Base-by-base conservation (phyloP, 202 grass and related monocot species). In the Brachypodium distachyon region DNA sequence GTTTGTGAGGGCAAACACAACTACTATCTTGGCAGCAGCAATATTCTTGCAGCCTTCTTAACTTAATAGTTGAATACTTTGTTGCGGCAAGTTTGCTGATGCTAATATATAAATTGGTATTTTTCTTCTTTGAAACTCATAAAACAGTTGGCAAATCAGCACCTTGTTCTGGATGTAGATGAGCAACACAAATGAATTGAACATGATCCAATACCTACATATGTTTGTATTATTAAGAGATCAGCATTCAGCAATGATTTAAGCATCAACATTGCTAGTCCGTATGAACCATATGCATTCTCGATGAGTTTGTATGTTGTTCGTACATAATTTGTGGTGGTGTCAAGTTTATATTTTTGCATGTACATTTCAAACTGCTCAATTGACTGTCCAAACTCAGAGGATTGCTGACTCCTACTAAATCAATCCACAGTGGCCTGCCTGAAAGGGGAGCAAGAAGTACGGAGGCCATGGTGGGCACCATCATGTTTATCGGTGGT, bases 381-480 rank as follows among this genome's bases (percentile, higher is more conserved):
- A 19, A 6, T 53, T 68, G 17, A 10, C 46, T 10, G 22, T 40
- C 17, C 12, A 17, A 43, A 57, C 49, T 7, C 18, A 38, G 37
- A 47, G 70, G 5, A 27, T 66, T 84, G 27, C 4, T 43, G 5
- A 83, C 55, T 27, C 7, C 2, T 43, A 41, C 73, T 84, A 66
- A 79, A 80, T 70, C 12, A 61, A 74, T 61, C 29, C 79, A 33
- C 83, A 96, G 90, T 99, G 9, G 89, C 96, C 42, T 99, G 92
- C 85, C 81, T 95, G 17, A 99, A 92, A 83, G 96, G 96, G 39
- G 92, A 99, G 74, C 92, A 99, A 86, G 87, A 91, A 67, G 83
- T 96, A 12, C 83, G 87, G 58, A 96, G 86, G 75, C 96, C 92
- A 77, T 99, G 96, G 96, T 99, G 96, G 96, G 92, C 85, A 0